Evolutionary conservation across 2,329 filamentous ascomycete genomes (phyloP), one percentile per base, ranked within the genome.

Genomic region (Macrophomina pseudophaseolina): DNA sequence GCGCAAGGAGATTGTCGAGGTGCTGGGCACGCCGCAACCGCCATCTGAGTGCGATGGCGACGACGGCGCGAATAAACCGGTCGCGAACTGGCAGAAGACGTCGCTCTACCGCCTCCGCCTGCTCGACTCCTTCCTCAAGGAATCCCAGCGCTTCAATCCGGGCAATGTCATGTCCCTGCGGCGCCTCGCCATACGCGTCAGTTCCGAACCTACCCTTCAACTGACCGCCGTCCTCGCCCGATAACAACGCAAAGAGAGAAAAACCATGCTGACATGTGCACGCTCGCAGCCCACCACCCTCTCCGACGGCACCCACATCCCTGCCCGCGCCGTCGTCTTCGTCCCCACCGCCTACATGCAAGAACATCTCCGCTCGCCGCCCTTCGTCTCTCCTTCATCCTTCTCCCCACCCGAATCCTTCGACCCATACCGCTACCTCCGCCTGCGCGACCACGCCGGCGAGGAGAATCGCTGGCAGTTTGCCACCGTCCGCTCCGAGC

Each of bases 51-150:
- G 42, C 16, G 16, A 16, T 14, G 16, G 16, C 42, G 4, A 44
- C 42, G 16, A 16, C 42, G 16, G 11, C 42, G 11, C 9, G 5
- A 40, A 40, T 2, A 44, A 44, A 5, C 63, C 12, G 67, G 71
- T 52, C 66, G 72, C 46, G 71, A 72, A 14, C 3, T 75, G 71
- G 73, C 70, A 68, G 30, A 76, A 75, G 68, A 66, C 69, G 8
- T 66, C 71, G 2, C 67, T 77, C 14, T 72, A 71, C 32, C 71
- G 75, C 56, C 67, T 76, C 6, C 70, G 72, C 5, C 38, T 58
- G 30, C 38, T 58, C 33, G 53, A 58, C 38, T 58, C 53, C 9
- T 30, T 58, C 9, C 38, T 58, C 33, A 58, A 58, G 53, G 53
- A 58, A 16, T 38, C 33, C 7, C 53, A 58, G 53, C 32, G 53